Evolutionary conservation across 306 rosid species (phyloP).

Genomic region (Cajanus cajan): DNA sequence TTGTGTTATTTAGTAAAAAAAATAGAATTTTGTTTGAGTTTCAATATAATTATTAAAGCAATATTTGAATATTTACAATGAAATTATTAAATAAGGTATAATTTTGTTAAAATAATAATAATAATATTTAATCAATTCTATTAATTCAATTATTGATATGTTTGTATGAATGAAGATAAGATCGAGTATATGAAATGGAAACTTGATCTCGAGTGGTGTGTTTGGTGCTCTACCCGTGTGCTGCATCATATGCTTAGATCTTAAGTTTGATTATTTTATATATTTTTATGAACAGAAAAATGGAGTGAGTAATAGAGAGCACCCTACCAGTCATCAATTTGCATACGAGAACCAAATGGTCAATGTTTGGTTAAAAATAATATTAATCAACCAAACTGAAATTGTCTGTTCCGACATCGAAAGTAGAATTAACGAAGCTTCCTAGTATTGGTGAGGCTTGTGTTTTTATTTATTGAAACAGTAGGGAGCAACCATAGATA

Average conservation of each 20-base stretch:
- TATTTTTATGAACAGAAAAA: neutral
- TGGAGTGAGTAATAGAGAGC: neutral
- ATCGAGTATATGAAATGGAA: neutral
- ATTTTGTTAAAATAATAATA: neutral
- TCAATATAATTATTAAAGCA: neutral
- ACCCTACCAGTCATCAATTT: neutral
- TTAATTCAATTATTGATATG: no score
- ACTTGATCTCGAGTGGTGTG: neutral
- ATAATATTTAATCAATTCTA: neutral
- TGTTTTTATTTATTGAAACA: neutral
- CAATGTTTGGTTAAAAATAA: constrained; percentile 35
- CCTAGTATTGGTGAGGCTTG: neutral
- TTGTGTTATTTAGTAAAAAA: no score
- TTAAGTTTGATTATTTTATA: constrained; percentile 10
- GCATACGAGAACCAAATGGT: neutral
- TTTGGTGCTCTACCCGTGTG: neutral
- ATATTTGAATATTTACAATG: neutral
- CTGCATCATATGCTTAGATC: neutral
- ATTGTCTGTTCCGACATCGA: neutral
- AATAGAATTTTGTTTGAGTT: neutral
- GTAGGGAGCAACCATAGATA: neutral
- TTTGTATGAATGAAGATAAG: constrained; percentile 24
- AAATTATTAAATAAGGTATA: neutral
- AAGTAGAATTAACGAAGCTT: constrained; percentile 23
- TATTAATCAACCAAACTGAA: neutral